Base-by-base conservation (phyloP, 2,329 filamentous ascomycete genomes). In the Verticillium nonalfalfae region DNA sequence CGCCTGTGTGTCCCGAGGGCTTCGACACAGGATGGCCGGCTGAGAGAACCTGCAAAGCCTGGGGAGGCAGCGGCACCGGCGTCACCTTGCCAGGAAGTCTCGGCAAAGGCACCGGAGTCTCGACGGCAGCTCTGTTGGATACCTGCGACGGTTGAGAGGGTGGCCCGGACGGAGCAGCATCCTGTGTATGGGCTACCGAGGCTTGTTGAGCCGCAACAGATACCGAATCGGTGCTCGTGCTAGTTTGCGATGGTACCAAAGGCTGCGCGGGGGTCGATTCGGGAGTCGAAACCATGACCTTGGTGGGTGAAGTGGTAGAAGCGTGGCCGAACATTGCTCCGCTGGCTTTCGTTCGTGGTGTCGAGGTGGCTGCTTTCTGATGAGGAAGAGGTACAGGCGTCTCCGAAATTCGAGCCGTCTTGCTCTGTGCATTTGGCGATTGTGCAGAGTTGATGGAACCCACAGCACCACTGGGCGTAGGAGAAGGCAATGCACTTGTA, bases 321-420 rank as follows among this genome's bases (percentile, higher is more conserved):
- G 35, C 35, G 7, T 36, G 35, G 35, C 35, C 35, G 13, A 13
- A 9, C 13, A 13, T 13, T 36, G 35, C 7, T 13, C n/a, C 18
- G 2, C 9, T 21, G 45, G 10, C 18, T 6, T 9, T 13, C 10
- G 54, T 6, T 14, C 54, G 54, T 31, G 9, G 26, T 14, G 33
- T 9, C 9, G 54, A n/a, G n/a, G 33, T n/a, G 31, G 26, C 21
- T n/a, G 40, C 40, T 40, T 33, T 38, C 11, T 56, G 55, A 7
- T 54, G 56, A 4, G 59, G 59, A 31, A 60, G 57, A 11, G 59
- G 59, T 2, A 60, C 45, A 2, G 59, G 59, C 14, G 59, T 60
- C 39, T 60, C 35, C 3, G 59, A 58, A 15, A 60, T 57, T 14
- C 59, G 39, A 31, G 36, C 39, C 55, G 39, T 11, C 39, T 35